Evolutionary conservation across 768 basidiomycete genomes (phyloP).

Genomic region (Podaxis pistillaris): DNA sequence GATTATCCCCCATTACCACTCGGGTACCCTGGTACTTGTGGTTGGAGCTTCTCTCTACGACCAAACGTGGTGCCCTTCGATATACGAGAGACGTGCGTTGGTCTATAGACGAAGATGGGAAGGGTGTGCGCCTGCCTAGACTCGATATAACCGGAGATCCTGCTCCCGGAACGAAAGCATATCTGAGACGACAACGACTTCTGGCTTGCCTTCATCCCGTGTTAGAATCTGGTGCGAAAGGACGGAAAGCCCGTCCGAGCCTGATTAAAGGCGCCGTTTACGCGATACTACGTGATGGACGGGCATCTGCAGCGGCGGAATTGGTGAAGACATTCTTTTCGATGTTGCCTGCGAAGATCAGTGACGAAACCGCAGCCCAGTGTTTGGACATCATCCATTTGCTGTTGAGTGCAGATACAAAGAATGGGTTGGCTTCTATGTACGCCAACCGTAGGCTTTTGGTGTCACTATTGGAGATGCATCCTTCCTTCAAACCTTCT

Average conservation of each 20-base stretch:
- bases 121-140: not conserved
- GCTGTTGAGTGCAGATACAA: conserved; percentile 26
- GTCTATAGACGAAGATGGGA: not conserved
- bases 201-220: conserved; percentile 20
- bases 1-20: not conserved
- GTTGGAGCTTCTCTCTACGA: conserved; percentile 38
- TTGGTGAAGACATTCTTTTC: conserved; percentile 50
- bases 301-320: conserved; percentile 36
- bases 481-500: conserved; percentile 53
- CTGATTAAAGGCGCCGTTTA: conserved; percentile 29
- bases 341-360: conserved; percentile 43
- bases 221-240: not conserved
- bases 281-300: conserved; percentile 42
- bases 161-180: conserved; percentile 8
- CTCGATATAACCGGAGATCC: conserved; percentile 4
- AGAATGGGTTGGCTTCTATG: conserved; percentile 40
- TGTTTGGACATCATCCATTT: conserved; percentile 59
- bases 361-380: conserved; percentile 27
- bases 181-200: conserved; percentile 17
- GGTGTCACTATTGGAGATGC: conserved; percentile 40
- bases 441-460: conserved; percentile 44
- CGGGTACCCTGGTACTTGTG: conserved; percentile 49
- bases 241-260: not conserved
- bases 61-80: conserved; percentile 32
- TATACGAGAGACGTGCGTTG: conserved; percentile 16